Percentiles rank a stretch among this genome's conserved stretches.
phyloP scores from a whole-genome alignment of 768 basidiomycete species.

The Collybiopsis luxurians region DNA sequence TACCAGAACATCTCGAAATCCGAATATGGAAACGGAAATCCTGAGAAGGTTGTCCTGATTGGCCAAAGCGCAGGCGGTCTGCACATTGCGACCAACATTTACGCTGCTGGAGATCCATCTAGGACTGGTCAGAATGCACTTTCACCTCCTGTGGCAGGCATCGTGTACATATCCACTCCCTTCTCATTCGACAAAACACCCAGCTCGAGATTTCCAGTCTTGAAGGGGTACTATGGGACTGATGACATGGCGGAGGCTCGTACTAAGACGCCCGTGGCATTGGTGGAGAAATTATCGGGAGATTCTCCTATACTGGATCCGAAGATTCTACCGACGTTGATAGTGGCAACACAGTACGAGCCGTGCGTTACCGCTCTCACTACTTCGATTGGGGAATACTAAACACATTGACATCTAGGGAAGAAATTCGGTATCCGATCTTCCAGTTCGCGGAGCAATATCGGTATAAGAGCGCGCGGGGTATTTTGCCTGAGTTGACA shows the following conservation, averaged over 20 bases:
- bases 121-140: too few relatives aligned
- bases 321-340: neutral
- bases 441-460: neutral
- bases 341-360: neutral
- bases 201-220: neutral
- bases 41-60: neutral
- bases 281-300: neutral
- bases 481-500: neutral
- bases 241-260: neutral
- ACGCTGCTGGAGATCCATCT: neutral
- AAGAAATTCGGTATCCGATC: neutral
- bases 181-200: neutral
- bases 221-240: neutral
- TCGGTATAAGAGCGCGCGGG: neutral
- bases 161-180: neutral
- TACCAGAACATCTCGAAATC: slow-evolving; percentile 1
- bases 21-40: neutral
- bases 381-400: too few relatives aligned
- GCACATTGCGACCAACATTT: slow-evolving; percentile 2
- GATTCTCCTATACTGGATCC: neutral
- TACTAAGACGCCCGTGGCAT: neutral
- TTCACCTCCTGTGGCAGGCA: neutral
- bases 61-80: neutral
- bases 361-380: slow-evolving; percentile 3
- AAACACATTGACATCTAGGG: too few relatives aligned